A percentile compares a stretch with the other conserved stretches of the same genome.
These are phyloP conservation scores for Globisporangium nodosum DNA, from an alignment of 352 stramenopile genomes.

Conservation along the genomic window DNA sequence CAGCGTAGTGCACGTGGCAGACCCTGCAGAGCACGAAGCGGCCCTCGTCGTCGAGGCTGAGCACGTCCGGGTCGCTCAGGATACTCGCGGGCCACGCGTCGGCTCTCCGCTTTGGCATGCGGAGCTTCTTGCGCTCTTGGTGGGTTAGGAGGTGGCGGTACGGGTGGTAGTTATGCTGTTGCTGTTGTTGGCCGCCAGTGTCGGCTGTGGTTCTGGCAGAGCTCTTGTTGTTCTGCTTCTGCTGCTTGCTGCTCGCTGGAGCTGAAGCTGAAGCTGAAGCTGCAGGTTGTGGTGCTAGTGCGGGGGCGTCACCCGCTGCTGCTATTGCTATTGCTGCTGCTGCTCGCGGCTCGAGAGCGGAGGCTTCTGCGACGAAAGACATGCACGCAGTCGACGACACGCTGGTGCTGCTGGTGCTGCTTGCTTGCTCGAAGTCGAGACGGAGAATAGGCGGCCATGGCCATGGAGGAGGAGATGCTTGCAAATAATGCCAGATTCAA, in stretches of 20 bases:
- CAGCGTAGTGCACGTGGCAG: constrained; percentile 75
- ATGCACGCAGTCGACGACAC: constrained; percentile 5
- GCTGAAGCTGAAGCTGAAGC: constrained; percentile 1
- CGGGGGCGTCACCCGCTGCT: not conserved
- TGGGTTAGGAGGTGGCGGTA: constrained; percentile 28
- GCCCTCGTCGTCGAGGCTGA: constrained; percentile 74
- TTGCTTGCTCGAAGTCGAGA: not conserved
- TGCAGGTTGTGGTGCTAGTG: not conserved
- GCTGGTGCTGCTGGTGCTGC: constrained; percentile 1
- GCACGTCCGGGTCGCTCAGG: constrained; percentile 58
- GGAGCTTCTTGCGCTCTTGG: constrained; percentile 34
- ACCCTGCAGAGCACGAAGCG: constrained; percentile 79
- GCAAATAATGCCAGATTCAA: not conserved
- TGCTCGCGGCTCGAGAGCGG: not conserved
- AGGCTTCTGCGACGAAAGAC: constrained; percentile 10
- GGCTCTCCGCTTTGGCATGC: constrained; percentile 76
- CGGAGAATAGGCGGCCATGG: constrained; percentile 1
- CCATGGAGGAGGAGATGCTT: not conserved
- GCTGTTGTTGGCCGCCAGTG: not conserved
- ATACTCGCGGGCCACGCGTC: constrained; percentile 71
- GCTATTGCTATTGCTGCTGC: constrained; percentile 4
- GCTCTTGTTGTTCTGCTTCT: not conserved
- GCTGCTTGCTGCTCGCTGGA: not conserved
- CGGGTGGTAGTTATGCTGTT: constrained; percentile 3
- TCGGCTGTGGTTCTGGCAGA: not conserved